Evolutionary conservation across 257 asterid genomes (phyloP), one percentile per base, ranked within the genome.

Genomic region (Solanum chiquidenum): DNA sequence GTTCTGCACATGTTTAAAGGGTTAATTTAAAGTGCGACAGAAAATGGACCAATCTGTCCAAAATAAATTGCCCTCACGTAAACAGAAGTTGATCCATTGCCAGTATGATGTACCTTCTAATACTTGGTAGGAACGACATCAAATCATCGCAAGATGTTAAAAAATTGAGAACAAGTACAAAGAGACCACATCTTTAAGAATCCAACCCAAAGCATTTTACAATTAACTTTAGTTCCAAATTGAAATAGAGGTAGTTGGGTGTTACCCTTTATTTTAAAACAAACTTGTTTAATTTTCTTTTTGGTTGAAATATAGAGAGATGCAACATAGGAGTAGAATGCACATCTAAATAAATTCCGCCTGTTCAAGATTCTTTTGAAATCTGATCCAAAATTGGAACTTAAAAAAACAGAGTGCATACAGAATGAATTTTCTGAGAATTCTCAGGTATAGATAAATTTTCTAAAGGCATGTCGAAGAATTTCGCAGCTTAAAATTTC

Each of bases 341-440:
- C 60, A 40, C 60, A 42, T 14, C 37, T 27, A 79, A 79, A 44
- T 42, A 77, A 14, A 9, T 79, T 79, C 4, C 12, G 7, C 29
- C 64, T 42, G 38, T 46, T 44, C 62, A 77, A 79, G 23, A 79
- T 25, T 79, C 38, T 42, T 79, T 25, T 42, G 64, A 44, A 7
- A 79, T 79, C 84, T 79, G 38, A 25, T 25, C 6, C 14, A 14
- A 13, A 42, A 77, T n/a, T n/a, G 8, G 1, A 40, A 76, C 37
- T 79, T 14, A 5, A 52, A 52, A 79, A 44, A 29, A 6, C 69
- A 46, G 29, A 29, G 40, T 29, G 10, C 68, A 80, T 27, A 46
- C 5, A 80, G 42, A 80, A 46, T 85, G 89, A 88, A 75, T 83
- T 71, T 21, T 87, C 77, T 87, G 89, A 8, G 86, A 80, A 66